Base-by-base conservation (phyloP, 495 filamentous ascomycete species). In the Aspergillus sparsus region DNA sequence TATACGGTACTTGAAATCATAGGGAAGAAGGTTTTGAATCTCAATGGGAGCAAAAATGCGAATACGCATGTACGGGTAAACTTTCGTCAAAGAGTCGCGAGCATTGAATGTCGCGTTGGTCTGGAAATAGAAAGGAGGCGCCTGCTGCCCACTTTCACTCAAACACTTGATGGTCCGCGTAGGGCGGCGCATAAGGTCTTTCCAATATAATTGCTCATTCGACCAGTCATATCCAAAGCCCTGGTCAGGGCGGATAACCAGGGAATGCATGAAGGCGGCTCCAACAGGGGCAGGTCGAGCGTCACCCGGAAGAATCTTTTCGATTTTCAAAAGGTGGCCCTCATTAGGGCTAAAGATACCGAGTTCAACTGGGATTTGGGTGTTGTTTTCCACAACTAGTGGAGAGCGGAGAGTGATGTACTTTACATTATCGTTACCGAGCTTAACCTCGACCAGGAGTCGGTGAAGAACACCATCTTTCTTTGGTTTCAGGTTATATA, bases 1-100 rank as follows among this genome's bases (percentile, higher is more conserved):
- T 21, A 98, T 97, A 55, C 92, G 85, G 70, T 98, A 98, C 71
- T 98, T 98, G 87, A 98, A 98, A 75, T 98, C 95, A 66, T 89
- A 97, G 0, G 94, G 94, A 31, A 98, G 80, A 31, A 98, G 79
- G 67, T 98, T 98, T 69, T 98, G 92, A 11, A 98, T 80, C 64
- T 96, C 93, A 47, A 98, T 84, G 0, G 94, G 94, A 13, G 94
- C 93, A 27, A 89, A 92, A 27, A 98, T 84, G 57, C 90, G 87
- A 49, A 98, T 78, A 55, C 86, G 85, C 95, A 98, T 98, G 71
- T 96, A 94, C 5, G 94, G 94, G 70, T 98, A 98, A 58, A 86
- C 81, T 62, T 74, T 87, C 9, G 91, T 89, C 36, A 93, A 75
- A 16, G 92, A 89, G 65, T 94, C 88, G 51, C 89, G 87, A 66